These are phyloP conservation scores for Leptographium wingfieldii DNA, from an alignment of 2,329 filamentous ascomycete genomes.

Conservation along the genomic window DNA sequence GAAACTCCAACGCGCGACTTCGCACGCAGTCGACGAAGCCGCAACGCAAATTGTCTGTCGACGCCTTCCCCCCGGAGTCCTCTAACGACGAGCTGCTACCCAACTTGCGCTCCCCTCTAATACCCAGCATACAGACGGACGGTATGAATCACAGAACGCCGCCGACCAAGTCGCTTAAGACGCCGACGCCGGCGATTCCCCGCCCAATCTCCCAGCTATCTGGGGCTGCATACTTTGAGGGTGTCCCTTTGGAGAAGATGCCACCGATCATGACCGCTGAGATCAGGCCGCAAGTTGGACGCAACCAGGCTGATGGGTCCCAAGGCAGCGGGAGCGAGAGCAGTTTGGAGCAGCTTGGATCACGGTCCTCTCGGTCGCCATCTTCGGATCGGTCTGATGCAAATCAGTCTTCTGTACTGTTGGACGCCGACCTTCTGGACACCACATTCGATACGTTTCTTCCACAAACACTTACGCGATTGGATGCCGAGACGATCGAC, in stretches of 20 bases:
- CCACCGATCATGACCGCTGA: conserved; percentile 17
- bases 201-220: conserved; percentile 23
- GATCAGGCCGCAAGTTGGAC: conserved; percentile 11
- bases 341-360: conserved; percentile 7
- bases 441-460: conserved; percentile 24
- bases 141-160: conserved; percentile 10
- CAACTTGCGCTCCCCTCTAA: conserved; percentile 18
- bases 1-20: conserved; percentile 22
- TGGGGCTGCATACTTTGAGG: conserved; percentile 20
- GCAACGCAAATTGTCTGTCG: conserved; percentile 21
- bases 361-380: conserved; percentile 9
- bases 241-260: conserved; percentile 21
- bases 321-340: conserved; percentile 13
- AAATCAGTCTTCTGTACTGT: conserved; percentile 8
- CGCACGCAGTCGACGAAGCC: conserved; percentile 18
- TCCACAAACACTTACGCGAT: conserved; percentile 42
- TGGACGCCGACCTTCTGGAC: conserved; percentile 13
- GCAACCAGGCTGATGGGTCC: conserved; percentile 11
- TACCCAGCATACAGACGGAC: conserved; percentile 12
- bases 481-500: conserved; percentile 44
- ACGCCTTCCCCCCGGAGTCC: conserved; percentile 18
- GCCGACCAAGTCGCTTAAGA: conserved; percentile 14
- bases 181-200: conserved; percentile 13
- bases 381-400: conserved; percentile 14
- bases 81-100: conserved; percentile 18